Conservation (phyloP, 768 basidiomycete species). For the Mycena vulgaris region DNA sequence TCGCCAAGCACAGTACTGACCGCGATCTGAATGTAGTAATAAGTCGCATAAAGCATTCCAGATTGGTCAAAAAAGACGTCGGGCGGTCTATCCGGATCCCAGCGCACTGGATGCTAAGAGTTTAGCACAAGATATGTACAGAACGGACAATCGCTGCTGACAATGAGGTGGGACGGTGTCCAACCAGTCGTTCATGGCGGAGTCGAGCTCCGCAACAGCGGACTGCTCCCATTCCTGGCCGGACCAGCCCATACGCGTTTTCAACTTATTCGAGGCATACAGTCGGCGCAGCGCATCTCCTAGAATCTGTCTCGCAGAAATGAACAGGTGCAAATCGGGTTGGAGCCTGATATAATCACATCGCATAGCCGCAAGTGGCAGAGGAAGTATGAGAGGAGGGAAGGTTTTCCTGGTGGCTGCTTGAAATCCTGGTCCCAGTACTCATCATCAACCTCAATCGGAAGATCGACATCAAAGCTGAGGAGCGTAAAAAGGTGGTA, state of each 20-base stretch:
- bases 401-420: slow-evolving; percentile 61
- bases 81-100: slow-evolving; percentile 51
- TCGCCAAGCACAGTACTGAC: slow-evolving; percentile 35
- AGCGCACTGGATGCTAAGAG: slow-evolving; percentile 46
- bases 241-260: slow-evolving; percentile 49
- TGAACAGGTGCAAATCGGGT: background rate
- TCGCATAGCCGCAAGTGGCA: slow-evolving; percentile 56
- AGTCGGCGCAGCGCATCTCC: slow-evolving; percentile 32
- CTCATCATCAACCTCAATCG: slow-evolving; percentile 70
- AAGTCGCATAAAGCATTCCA: slow-evolving; percentile 54
- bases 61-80: slow-evolving; percentile 56
- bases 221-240: slow-evolving; percentile 57
- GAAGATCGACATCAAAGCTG: slow-evolving; percentile 68
- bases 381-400: slow-evolving; percentile 55
- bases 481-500: background rate
- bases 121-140: background rate
- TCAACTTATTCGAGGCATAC: slow-evolving; percentile 54
- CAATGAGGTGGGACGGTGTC: slow-evolving; percentile 64
- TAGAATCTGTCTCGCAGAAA: slow-evolving; percentile 14
- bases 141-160: slow-evolving; percentile 35
- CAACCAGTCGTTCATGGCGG: slow-evolving; percentile 66
- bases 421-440: slow-evolving; percentile 67
- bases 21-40: slow-evolving; percentile 60
- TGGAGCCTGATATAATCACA: slow-evolving; percentile 45
- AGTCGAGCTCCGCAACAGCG: slow-evolving; percentile 66